These are phyloP conservation scores for Blastobotrys petasosporus DNA, from an alignment of 1,139 yeast genomes.

Conservation along the genomic window DNA sequence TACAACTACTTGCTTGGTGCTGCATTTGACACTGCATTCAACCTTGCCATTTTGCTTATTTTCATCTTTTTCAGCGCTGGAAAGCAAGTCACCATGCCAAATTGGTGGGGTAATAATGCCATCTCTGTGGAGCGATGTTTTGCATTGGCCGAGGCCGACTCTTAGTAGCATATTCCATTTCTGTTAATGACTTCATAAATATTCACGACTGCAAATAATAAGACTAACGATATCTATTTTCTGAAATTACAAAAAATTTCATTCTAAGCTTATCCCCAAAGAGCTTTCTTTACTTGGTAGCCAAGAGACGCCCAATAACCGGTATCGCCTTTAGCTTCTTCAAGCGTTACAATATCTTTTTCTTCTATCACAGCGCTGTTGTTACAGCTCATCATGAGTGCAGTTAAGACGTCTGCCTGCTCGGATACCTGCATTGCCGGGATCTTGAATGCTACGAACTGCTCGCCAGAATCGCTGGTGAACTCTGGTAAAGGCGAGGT, in stretches of 20 bases:
- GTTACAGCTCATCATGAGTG: constrained; percentile 31
- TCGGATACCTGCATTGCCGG: constrained; percentile 19
- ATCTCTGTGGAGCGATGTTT: constrained; percentile 12
- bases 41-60: constrained; percentile 11
- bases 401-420: constrained; percentile 24
- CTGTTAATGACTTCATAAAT: too few species aligned
- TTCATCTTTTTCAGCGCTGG: constrained; percentile 15
- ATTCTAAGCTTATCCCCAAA: constrained; percentile 30
- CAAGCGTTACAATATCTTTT: constrained; percentile 31
- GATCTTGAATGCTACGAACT: constrained; percentile 29
- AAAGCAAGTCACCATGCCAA: constrained; percentile 12
- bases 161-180: too few species aligned
- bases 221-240: too few species aligned
- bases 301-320: constrained; percentile 33
- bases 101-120: constrained; percentile 15
- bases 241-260: background rate
- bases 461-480: background rate
- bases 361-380: constrained; percentile 19
- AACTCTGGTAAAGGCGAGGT: background rate
- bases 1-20: constrained; percentile 13
- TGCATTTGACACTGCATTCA: constrained; percentile 13
- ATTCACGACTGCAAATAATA: too few species aligned
- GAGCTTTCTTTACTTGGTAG: constrained; percentile 33
- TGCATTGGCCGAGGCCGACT: constrained; percentile 8
- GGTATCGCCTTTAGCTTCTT: constrained; percentile 34